These are phyloP conservation scores for Pythium dissimile DNA, from an alignment of 352 stramenopile species.

Conservation along the genomic window DNA sequence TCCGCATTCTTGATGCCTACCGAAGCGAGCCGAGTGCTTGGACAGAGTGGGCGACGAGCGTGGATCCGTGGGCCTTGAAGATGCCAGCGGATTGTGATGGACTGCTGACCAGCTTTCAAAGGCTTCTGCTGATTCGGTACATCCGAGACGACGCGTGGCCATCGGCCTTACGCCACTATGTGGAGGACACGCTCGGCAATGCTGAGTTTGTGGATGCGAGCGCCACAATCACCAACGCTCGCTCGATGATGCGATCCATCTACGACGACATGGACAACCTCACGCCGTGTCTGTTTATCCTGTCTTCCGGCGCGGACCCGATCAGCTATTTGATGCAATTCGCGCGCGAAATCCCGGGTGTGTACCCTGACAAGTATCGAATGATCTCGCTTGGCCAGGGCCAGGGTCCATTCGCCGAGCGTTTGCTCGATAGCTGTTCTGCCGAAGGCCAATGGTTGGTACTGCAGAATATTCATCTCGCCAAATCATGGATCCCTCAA, in stretches of 20 bases:
- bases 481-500: slow-evolving; percentile 68
- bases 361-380: slow-evolving; percentile 38
- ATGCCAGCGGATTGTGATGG: slow-evolving; percentile 36
- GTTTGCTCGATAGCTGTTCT: slow-evolving; percentile 46
- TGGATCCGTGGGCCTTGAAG: slow-evolving; percentile 32
- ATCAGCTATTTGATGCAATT: slow-evolving; percentile 45
- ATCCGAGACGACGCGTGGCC: slow-evolving; percentile 51
- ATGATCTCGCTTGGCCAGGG: slow-evolving; percentile 75
- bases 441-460: slow-evolving; percentile 58
- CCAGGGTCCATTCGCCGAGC: slow-evolving; percentile 65
- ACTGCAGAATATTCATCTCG: slow-evolving; percentile 75
- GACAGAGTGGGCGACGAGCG: slow-evolving; percentile 34
- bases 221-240: slow-evolving; percentile 4
- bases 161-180: slow-evolving; percentile 33
- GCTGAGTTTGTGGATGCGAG: slow-evolving; percentile 13
- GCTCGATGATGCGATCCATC: slow-evolving; percentile 36
- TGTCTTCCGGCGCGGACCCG: slow-evolving; percentile 70
- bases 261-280: slow-evolving; percentile 54
- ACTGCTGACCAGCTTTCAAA: slow-evolving; percentile 35
- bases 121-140: slow-evolving; percentile 58
- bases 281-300: slow-evolving; percentile 72
- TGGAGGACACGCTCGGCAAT: slow-evolving; percentile 34
- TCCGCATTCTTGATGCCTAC: slow-evolving; percentile 38
- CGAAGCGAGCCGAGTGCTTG: slow-evolving; percentile 35
- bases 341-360: slow-evolving; percentile 30